phyloP scores from a whole-genome alignment of 345 rosid species.

The Pelargonium nanum region DNA sequence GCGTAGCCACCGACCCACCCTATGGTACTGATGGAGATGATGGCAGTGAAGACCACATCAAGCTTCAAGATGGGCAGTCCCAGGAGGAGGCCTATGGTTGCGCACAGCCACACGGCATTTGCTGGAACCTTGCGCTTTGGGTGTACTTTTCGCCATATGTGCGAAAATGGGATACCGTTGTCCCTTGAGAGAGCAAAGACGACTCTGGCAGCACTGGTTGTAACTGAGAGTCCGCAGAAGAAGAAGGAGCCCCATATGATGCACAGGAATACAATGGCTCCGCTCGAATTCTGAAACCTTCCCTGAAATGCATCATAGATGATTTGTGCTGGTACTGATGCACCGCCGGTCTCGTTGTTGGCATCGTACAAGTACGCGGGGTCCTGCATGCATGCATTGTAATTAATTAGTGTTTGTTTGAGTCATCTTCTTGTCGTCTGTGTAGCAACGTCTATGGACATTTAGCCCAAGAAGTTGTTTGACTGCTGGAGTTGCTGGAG shows the following conservation, averaged over 20 bases:
- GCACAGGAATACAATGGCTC: conserved; percentile 18
- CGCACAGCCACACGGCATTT: conserved; percentile 21
- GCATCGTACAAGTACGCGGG: conserved; percentile 11
- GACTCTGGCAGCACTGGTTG: conserved; percentile 22
- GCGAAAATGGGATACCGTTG: conserved; percentile 23
- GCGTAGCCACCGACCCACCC: conserved; percentile 24
- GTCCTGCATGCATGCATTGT: too few species aligned
- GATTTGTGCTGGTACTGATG: conserved; percentile 17
- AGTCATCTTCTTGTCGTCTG: too few species aligned
- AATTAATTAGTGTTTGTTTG: too few species aligned
- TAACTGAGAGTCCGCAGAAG: conserved; percentile 20
- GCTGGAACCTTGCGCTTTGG: conserved; percentile 17
- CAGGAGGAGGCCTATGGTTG: conserved; percentile 10
- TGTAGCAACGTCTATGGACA: too few species aligned
- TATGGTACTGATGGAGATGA: conserved; percentile 18
- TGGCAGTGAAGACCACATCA: conserved; percentile 21
- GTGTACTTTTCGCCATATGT: conserved; percentile 14
- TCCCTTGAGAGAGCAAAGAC: conserved; percentile 20
- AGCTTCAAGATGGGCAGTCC: conserved; percentile 17
- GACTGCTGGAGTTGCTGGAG: too few species aligned
- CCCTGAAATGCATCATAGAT: conserved; percentile 15
- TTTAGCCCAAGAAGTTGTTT: too few species aligned
- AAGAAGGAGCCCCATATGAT: conserved; percentile 25
- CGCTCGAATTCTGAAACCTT: conserved; percentile 15
- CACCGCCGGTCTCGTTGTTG: conserved; percentile 18